Base-by-base conservation (phyloP, 768 basidiomycete species). In the Piloderma croceum region DNA sequence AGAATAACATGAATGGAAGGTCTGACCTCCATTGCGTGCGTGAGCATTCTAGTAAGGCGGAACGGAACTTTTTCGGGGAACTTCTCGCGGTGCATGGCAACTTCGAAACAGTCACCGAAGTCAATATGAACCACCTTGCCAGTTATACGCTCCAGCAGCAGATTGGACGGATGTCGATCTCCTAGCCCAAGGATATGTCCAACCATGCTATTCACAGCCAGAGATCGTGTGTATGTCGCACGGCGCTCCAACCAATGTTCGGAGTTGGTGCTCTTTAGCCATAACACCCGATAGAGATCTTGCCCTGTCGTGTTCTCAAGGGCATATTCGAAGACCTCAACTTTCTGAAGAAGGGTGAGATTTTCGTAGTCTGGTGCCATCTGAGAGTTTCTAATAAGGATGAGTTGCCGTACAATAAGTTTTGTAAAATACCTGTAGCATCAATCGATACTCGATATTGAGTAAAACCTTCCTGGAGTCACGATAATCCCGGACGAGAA, bases 311-410 rank as follows among this genome's bases (percentile, higher is more conserved):
- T 98, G 54, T 98, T 97, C 62, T 98, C 93, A 32, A 98, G 71
- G 5, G 96, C 93, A 52, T 98, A 97, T 61, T 98, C 92, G 64
- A 99, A 99, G 3, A 99, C 96, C 58, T 99, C 96, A 29, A 99
- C 89, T 69, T 99, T 99, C 60, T 99, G 94, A 36, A 99, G 74
- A 4, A 97, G 69, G 22, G 85, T 90, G 22, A 98, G 69, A 53
- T 83, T 89, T 61, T 98, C 94, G 61, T 98, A 99, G 57, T 98
- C 94, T 7, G 96, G 94, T 7, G 96, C 96, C 94, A 97, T 98
- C 92, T 97, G 9, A n/a, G 12, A 19, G 11, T 34, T 27, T 39
- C 33, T 21, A 41, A 43, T 7, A 31, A 23, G 29, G 44, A 24
- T 33, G n/a, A n/a, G n/a, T n/a, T n/a, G 27, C 15, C 27, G 27